Evolutionary conservation across 106 monocot genomes (phyloP), one percentile per base, ranked within the genome.

Genomic region (Apostasia ramifera): DNA sequence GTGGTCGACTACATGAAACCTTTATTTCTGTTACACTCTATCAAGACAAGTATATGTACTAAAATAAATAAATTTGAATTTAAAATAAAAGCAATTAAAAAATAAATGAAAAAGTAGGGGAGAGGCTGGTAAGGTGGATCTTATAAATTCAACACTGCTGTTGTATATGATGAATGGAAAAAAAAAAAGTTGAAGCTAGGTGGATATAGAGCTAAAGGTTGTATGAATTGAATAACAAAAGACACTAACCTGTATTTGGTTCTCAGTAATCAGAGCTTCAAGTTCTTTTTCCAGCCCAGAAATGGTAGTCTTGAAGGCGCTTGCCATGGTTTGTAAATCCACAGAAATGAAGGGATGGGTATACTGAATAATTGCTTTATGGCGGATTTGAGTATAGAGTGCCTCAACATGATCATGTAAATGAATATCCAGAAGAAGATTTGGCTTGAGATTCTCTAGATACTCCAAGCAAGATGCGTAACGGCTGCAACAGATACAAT

Each of bases 311-410:
- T 89, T 97, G 71, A 97, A 97, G 48, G 97, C 97, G 71, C 54
- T 70, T 47, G 97, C 97, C 97, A 97, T 97, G 12, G 73, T 87
- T 68, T 79, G 78, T 9, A 97, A 79, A 81, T 97, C 81, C 41
- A 97, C 97, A 73, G 97, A 97, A 37, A 89, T 92, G 73, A 97
- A 97, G 13, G 97, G 97, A 68, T 74, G 81, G 44, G 97, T 97
- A 53, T 97, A 97, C 62, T 97, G 97, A 63, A 97, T 97, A 40
- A 97, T 92, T 13, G 97, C 97, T 69, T 92, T 92, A 70, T 97
- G 97, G n/a, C 97, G 86, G 44, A 97, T 97, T 38, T 92, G 79
- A 37, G 81, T 72, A 59, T 97, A 97, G 6, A 97, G 67, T 47
- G 82, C 69, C n/a, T 90, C 87, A 26, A 97, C 84, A 60, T 97